phyloP scores from a whole-genome alignment of 306 rosid species.

The Castanea sativa region DNA sequence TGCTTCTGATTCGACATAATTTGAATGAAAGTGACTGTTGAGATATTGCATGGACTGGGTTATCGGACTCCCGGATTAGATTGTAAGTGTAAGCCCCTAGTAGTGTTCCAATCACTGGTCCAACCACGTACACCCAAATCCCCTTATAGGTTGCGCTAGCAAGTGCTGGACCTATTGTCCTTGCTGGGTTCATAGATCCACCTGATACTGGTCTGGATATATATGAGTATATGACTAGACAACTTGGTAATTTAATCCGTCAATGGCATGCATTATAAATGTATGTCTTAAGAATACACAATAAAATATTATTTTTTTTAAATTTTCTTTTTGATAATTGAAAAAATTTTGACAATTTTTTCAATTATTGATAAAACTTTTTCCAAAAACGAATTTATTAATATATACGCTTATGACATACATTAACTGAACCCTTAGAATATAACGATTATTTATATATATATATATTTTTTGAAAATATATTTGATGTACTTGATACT shows the following conservation, averaged over 20 bases:
- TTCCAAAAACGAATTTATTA: no score
- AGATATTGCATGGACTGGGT: constrained; percentile 18
- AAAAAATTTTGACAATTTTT: no score
- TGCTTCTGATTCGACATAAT: constrained; percentile 20
- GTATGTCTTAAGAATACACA: no score
- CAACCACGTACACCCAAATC: constrained; percentile 67
- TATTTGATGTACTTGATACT: no score
- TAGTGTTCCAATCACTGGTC: constrained; percentile 69
- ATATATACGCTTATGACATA: no score
- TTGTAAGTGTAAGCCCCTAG: constrained; percentile 61
- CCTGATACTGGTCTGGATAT: constrained; percentile 71
- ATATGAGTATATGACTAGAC: not conserved
- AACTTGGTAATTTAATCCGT: not conserved
- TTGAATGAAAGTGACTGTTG: constrained; percentile 31
- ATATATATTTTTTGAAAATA: no score
- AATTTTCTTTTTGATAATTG: no score
- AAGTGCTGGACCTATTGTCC: constrained; percentile 79
- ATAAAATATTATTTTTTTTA: no score
- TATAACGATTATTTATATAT: no score
- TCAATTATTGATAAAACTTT: no score
- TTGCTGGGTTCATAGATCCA: constrained; percentile 93
- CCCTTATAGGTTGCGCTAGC: constrained; percentile 53
- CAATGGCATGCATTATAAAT: no score
- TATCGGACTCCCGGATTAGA: constrained; percentile 41
- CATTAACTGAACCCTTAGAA: no score